Evolutionary conservation across 495 filamentous ascomycete species (phyloP), one percentile per base, ranked within the genome.

Genomic region (Penicillium coprophilum): DNA sequence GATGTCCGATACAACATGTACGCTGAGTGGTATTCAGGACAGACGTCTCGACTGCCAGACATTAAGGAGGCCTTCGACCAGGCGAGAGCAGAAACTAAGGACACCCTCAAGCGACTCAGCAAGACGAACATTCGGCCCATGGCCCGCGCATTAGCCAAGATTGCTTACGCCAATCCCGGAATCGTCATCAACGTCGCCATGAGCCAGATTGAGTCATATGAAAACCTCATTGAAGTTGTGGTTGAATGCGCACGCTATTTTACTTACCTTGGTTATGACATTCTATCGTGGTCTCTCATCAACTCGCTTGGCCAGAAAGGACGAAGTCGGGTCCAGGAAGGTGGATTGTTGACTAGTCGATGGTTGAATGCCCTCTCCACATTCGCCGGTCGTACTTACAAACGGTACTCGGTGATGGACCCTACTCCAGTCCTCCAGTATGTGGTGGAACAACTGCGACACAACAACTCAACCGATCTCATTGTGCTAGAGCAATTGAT

Each of bases 191-290:
- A 84, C 61, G 85, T 92, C 40, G 89, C 91, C 11, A 81, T 97
- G 52, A 82, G 79, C 31, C 91, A 96, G 64, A 91, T 96, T 44
- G 91, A 97, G 71, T 82, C 86, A 0, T 97, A 97, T 69, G 88
- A 87, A 64, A 97, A 97, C 65, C 80, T 97, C 32, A 92, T 93
- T 55, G 90, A 96, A 55, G 87, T 88, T 9, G 88, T 99, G 48
- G 91, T 97, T 28, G 90, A 96, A 67, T 96, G 91, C 64, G 91
- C 88, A 30, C 87, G 89, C 59, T 96, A 96, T 63, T 96, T 97
- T 64, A 96, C 93, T 2, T 84, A 88, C 51, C 80, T 97, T 27
- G 93, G 86, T 1, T 96, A 96, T 65, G 95, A 99, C 67, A 88
- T 97, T 39, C 79, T 97, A 50, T 89, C 90, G 30, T 96, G 92